Conservation (phyloP, 345 rosid genomes). For the Melastoma malabathricum region DNA sequence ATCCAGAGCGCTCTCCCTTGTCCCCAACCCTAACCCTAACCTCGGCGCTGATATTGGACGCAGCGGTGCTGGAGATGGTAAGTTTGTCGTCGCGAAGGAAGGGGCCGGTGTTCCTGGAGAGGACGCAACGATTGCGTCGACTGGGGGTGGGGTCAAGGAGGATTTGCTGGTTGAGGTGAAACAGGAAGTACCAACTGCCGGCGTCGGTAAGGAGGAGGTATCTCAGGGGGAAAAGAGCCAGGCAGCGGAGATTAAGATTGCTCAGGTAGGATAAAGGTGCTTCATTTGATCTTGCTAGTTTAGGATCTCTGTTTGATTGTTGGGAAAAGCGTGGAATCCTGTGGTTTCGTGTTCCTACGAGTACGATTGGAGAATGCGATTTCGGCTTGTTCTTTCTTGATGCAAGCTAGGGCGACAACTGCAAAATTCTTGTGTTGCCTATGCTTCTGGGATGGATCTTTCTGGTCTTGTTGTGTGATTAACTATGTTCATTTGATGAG, state of each 20-base stretch:
- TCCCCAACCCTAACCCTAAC: conserved; percentile 9
- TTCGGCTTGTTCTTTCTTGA: no score
- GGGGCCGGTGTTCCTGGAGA: conserved; percentile 5
- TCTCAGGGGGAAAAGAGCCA: no score
- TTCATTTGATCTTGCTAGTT: no score
- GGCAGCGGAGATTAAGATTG: no score
- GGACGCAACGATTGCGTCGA: not conserved
- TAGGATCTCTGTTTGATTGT: no score
- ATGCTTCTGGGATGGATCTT: conserved; percentile 7
- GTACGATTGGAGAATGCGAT: no score
- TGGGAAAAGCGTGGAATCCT: no score
- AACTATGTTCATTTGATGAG: not conserved
- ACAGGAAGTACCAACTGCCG: no score
- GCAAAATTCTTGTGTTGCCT: not conserved
- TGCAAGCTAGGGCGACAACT: no score
- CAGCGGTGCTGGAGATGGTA: not conserved
- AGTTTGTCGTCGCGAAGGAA: conserved; percentile 5
- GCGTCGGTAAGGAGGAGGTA: no score
- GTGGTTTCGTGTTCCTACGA: no score
- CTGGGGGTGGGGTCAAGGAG: conserved; percentile 8
- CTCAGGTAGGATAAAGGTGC: no score
- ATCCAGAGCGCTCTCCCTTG: conserved; percentile 42
- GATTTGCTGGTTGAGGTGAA: conserved; percentile 1
- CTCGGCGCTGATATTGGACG: not conserved
- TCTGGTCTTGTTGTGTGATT: not conserved